phyloP scores from a whole-genome alignment of 1,284 basidiomycete genomes.

The Microbotryum violaceum region DNA sequence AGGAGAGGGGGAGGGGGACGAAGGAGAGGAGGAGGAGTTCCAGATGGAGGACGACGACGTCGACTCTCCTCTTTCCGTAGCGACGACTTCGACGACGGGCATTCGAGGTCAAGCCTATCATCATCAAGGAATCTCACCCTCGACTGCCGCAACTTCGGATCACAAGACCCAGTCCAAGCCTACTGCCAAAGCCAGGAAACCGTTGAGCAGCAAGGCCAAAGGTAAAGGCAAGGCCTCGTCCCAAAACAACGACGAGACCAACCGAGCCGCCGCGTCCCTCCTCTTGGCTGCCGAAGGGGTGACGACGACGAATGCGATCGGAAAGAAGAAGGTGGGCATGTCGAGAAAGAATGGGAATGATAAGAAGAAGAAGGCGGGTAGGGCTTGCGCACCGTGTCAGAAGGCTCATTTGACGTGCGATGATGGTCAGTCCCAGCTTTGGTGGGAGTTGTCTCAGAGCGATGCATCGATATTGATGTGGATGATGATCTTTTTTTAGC shows the following conservation, averaged over 20 bases:
- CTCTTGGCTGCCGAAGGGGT: background rate
- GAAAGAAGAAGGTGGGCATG: constrained; percentile 1
- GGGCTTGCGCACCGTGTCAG: constrained; percentile 92
- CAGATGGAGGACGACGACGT: too few relatives aligned
- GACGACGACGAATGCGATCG: constrained; percentile 9
- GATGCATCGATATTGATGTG: background rate
- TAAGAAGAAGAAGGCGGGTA: constrained; percentile 83
- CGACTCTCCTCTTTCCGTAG: too few relatives aligned
- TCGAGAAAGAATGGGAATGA: constrained; percentile 28
- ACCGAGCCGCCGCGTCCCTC: background rate
- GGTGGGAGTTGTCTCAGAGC: constrained; percentile 36
- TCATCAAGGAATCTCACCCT: too few relatives aligned
- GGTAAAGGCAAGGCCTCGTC: too few relatives aligned
- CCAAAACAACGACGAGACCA: too few relatives aligned
- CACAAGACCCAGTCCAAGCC: too few relatives aligned
- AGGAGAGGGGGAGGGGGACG: background rate
- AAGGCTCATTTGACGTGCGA: constrained; percentile 92
- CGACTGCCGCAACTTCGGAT: too few relatives aligned
- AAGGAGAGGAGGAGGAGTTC: background rate
- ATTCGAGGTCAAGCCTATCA: too few relatives aligned
- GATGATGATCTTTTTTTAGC: constrained; percentile 47
- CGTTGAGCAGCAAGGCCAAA: too few relatives aligned
- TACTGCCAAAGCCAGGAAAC: too few relatives aligned
- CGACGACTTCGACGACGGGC: too few relatives aligned
- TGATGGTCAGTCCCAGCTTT: constrained; percentile 58